Evolutionary conservation across 1,139 yeast species (phyloP).

Genomic region (Kluyveromyces sp.): DNA sequence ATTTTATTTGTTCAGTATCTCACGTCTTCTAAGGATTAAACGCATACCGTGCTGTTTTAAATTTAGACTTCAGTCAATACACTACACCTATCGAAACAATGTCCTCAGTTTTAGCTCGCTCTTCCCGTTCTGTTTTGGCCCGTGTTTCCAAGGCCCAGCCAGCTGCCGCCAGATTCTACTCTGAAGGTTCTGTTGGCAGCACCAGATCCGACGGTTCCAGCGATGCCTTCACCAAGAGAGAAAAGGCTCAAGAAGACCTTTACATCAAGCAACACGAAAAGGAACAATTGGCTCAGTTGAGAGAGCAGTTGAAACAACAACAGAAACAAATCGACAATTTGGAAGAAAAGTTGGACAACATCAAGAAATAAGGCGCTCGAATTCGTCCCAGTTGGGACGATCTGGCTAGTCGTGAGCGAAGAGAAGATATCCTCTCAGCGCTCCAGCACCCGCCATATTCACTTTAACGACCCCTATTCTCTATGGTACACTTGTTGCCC

Average conservation of each 20-base stretch:
- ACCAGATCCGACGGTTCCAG: slow-evolving; percentile 42
- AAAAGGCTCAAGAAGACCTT: slow-evolving; percentile 62
- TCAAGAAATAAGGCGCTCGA: slow-evolving; percentile 1
- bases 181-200: slow-evolving; percentile 39
- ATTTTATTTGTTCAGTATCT: too few relatives aligned
- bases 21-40: slow-evolving; percentile 5
- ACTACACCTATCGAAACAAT: neutral
- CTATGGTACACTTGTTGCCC: too few relatives aligned
- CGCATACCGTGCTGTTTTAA: too few relatives aligned
- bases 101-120: slow-evolving; percentile 9
- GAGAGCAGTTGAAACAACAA: slow-evolving; percentile 46
- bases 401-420: too few relatives aligned
- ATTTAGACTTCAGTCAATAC: slow-evolving; percentile 5
- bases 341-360: slow-evolving; percentile 30
- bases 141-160: slow-evolving; percentile 25
- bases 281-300: slow-evolving; percentile 50
- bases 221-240: slow-evolving; percentile 58
- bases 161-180: slow-evolving; percentile 38
- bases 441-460: too few relatives aligned
- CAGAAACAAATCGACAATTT: slow-evolving; percentile 37
- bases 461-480: too few relatives aligned
- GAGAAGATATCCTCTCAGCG: too few relatives aligned
- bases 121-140: slow-evolving; percentile 28
- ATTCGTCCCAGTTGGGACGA: too few relatives aligned
- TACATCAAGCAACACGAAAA: slow-evolving; percentile 57